Evolutionary conservation across 1,139 yeast genomes (phyloP).

Genomic region (Saccharomycopsis hybrid): DNA sequence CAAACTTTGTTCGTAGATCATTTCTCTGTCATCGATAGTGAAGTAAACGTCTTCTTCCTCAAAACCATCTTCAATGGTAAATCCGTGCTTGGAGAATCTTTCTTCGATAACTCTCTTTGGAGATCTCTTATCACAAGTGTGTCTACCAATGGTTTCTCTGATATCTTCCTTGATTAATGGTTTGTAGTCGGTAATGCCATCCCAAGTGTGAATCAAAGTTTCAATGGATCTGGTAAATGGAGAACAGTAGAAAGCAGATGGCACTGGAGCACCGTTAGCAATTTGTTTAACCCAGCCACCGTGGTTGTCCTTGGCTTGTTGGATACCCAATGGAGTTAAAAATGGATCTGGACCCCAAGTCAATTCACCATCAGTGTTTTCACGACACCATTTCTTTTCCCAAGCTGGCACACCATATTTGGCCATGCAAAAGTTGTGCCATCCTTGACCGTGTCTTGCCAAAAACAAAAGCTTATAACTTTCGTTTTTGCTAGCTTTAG

Average conservation of each 20-base stretch:
- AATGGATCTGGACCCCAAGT: slow-evolving; percentile 67
- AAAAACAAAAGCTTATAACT: slow-evolving; percentile 51
- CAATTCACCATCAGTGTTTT: slow-evolving; percentile 49
- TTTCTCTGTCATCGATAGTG: slow-evolving; percentile 39
- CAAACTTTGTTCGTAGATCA: slow-evolving; percentile 41
- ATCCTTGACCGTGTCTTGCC: slow-evolving; percentile 78
- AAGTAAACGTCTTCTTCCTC: slow-evolving; percentile 43
- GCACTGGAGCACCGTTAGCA: slow-evolving; percentile 45
- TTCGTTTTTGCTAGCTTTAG: slow-evolving; percentile 30
- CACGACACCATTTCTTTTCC: slow-evolving; percentile 52
- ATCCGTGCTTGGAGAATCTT: slow-evolving; percentile 29
- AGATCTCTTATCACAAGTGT: slow-evolving; percentile 60
- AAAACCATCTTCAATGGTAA: slow-evolving; percentile 41
- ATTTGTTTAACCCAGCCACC: slow-evolving; percentile 41
- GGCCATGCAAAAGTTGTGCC: slow-evolving; percentile 56
- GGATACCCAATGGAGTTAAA: slow-evolving; percentile 53
- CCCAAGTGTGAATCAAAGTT: slow-evolving; percentile 58
- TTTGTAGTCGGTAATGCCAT: slow-evolving; percentile 31
- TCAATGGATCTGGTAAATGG: slow-evolving; percentile 60
- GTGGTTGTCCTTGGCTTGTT: slow-evolving; percentile 42
- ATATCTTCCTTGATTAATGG: slow-evolving; percentile 44
- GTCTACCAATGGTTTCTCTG: slow-evolving; percentile 63
- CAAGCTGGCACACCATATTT: slow-evolving; percentile 53
- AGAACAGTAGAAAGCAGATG: slow-evolving; percentile 50
- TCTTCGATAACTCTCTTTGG: slow-evolving; percentile 34